Evolutionary conservation across 495 filamentous ascomycete genomes (phyloP).

Genomic region (Penicillium longicatenatum): DNA sequence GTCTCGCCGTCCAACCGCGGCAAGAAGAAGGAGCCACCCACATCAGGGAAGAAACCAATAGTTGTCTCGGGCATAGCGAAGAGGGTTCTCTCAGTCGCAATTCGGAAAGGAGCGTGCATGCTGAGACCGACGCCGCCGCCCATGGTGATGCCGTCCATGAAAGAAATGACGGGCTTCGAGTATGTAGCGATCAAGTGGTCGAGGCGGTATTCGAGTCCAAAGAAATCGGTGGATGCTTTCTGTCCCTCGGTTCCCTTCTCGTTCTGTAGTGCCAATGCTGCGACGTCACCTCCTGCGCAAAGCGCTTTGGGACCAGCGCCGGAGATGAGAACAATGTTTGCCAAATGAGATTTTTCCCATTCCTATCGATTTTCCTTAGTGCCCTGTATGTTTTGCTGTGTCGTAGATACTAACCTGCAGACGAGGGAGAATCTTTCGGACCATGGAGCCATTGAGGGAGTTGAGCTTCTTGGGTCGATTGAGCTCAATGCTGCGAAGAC

Average conservation of each 20-base stretch:
- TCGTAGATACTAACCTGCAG: slow-evolving; percentile 54
- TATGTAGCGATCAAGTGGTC: slow-evolving; percentile 97
- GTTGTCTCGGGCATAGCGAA: slow-evolving; percentile 99
- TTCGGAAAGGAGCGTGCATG: slow-evolving; percentile 92
- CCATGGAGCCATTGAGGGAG: slow-evolving; percentile 91
- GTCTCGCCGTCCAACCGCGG: slow-evolving; percentile 79
- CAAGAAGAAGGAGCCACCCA: slow-evolving; percentile 93
- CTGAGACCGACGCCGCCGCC: slow-evolving; percentile 93
- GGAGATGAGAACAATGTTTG: slow-evolving; percentile 90
- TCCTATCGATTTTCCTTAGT: slow-evolving; percentile 52
- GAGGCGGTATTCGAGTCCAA: slow-evolving; percentile 88
- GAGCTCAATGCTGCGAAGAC: slow-evolving; percentile 88
- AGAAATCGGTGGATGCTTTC: slow-evolving; percentile 75
- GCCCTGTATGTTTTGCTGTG: background rate
- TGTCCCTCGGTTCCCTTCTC: slow-evolving; percentile 65
- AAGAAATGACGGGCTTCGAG: slow-evolving; percentile 86
- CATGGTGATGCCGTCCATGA: slow-evolving; percentile 99
- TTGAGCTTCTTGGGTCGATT: slow-evolving; percentile 92
- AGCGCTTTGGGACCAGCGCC: slow-evolving; percentile 82
- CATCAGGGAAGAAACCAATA: slow-evolving; percentile 98
- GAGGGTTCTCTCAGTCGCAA: slow-evolving; percentile 91
- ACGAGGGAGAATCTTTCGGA: slow-evolving; percentile 83
- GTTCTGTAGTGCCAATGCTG: slow-evolving; percentile 72
- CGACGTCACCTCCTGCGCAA: slow-evolving; percentile 92
- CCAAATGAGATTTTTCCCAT: slow-evolving; percentile 91